These are phyloP conservation scores for Akebia trifoliata DNA, from an alignment of 164 flowering plant genomes.

Conservation along the genomic window DNA sequence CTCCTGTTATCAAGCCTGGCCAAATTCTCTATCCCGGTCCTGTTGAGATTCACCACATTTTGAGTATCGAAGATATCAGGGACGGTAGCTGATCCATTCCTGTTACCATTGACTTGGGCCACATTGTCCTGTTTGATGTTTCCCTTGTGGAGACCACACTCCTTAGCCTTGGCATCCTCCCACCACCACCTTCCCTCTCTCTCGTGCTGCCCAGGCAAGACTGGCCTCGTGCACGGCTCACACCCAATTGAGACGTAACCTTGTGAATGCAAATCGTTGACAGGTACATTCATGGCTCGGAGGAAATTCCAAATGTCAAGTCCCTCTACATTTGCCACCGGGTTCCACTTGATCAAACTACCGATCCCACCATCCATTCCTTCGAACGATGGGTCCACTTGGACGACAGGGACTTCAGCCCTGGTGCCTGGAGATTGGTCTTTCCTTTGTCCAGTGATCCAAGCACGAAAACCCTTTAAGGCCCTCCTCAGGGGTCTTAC, in stretches of 20 bases:
- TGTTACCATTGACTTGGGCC: conserved; percentile 34
- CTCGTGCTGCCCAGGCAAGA: conserved; percentile 93
- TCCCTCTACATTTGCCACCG: conserved; percentile 75
- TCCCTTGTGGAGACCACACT: conserved; percentile 97
- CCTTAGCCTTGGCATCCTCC: conserved; percentile 98
- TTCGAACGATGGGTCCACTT: conserved; percentile 83
- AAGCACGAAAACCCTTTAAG: conserved; percentile 78
- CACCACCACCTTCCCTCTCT: conserved; percentile 99
- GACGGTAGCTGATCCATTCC: conserved; percentile 29
- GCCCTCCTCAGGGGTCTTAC: conserved; percentile 91
- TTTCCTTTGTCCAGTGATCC: conserved; percentile 89
- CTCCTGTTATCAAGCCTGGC: conserved; percentile 47
- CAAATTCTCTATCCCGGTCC: conserved; percentile 79
- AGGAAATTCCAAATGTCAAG: conserved; percentile 78
- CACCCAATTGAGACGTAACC: conserved; percentile 93
- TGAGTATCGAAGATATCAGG: conserved; percentile 55
- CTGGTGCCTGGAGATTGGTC: conserved; percentile 84
- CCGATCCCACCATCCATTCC: conserved; percentile 84
- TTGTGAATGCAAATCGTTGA: conserved; percentile 69
- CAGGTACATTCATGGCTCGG: conserved; percentile 78
- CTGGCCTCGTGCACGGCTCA: conserved; percentile 95
- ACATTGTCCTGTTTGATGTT: conserved; percentile 45
- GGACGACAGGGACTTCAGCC: conserved; percentile 80
- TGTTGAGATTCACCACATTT: conserved; percentile 49
- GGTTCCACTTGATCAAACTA: conserved; percentile 94